A percentile compares a stretch with the other conserved stretches of the same genome.
These are phyloP conservation scores for Suillus hirtellus DNA, from an alignment of 768 basidiomycete species.

Conservation along the genomic window DNA sequence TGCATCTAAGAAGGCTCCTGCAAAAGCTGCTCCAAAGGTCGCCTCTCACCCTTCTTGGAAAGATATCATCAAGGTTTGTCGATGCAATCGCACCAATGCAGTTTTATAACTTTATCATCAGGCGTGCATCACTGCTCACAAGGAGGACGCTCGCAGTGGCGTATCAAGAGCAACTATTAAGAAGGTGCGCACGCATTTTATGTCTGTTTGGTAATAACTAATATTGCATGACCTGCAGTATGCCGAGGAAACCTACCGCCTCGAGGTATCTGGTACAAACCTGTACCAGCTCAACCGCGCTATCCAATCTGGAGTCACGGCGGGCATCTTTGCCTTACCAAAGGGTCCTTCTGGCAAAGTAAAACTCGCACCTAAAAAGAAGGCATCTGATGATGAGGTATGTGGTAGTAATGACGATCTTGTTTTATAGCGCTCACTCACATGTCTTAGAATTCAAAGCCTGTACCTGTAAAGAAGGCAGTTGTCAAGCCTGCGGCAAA, in stretches of 20 bases:
- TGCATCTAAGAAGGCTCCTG: slow-evolving; percentile 8
- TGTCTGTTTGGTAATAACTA: slow-evolving; percentile 12
- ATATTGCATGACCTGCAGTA: slow-evolving; percentile 32
- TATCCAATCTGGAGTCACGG: slow-evolving; percentile 50
- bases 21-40: slow-evolving; percentile 21
- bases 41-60: slow-evolving; percentile 52
- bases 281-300: slow-evolving; percentile 50
- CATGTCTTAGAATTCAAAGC: slow-evolving; percentile 19
- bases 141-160: slow-evolving; percentile 64
- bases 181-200: slow-evolving; percentile 55
- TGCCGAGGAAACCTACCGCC: slow-evolving; percentile 50
- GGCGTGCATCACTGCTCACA: slow-evolving; percentile 68
- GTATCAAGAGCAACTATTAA: slow-evolving; percentile 77
- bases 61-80: slow-evolving; percentile 51
- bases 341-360: slow-evolving; percentile 73
- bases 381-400: slow-evolving; percentile 52
- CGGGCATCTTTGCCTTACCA: slow-evolving; percentile 51
- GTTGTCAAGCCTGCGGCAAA: slow-evolving; percentile 13
- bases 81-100: background rate
- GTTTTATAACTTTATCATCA: slow-evolving; percentile 26
- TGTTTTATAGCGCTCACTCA: background rate
- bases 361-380: slow-evolving; percentile 65
- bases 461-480: slow-evolving; percentile 19
- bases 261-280: slow-evolving; percentile 46
- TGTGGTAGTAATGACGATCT: background rate